A percentile compares a stretch with the other conserved stretches of the same genome.
Evolutionary conservation across 2,329 filamentous ascomycete genomes (phyloP).

Genomic region (Pseudogymnoascus sp.): DNA sequence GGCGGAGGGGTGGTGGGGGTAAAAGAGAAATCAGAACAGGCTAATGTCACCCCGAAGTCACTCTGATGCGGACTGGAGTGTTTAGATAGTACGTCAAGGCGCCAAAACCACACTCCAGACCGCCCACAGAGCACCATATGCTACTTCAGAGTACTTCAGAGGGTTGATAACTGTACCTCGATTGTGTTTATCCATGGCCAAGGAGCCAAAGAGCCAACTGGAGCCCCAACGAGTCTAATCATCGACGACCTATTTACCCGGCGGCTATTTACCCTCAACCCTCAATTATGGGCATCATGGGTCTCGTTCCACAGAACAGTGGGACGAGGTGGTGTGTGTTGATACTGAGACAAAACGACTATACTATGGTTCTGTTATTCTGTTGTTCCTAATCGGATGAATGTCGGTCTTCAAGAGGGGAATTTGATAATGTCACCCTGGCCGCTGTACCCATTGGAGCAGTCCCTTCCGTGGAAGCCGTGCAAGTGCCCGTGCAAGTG

Average conservation of each 20-base stretch:
- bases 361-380: neutral
- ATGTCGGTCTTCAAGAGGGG: neutral
- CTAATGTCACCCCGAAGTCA: slow-evolving; percentile 1
- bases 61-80: neutral
- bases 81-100: neutral
- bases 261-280: neutral
- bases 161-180: neutral
- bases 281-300: neutral
- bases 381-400: slow-evolving; percentile 2
- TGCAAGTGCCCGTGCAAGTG: neutral
- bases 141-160: neutral
- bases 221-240: neutral
- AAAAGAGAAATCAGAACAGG: neutral
- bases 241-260: slow-evolving; percentile 6
- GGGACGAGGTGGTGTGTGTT: neutral
- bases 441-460: neutral
- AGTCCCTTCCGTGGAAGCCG: neutral
- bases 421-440: neutral
- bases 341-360: neutral
- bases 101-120: neutral
- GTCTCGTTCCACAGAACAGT: neutral
- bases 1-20: slow-evolving; percentile 5
- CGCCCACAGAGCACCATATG: neutral
- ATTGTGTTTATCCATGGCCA: neutral
- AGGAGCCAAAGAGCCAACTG: neutral